These are phyloP conservation scores for Xylaria sp. DNA, from an alignment of 2,329 filamentous ascomycete genomes.

Conservation along the genomic window DNA sequence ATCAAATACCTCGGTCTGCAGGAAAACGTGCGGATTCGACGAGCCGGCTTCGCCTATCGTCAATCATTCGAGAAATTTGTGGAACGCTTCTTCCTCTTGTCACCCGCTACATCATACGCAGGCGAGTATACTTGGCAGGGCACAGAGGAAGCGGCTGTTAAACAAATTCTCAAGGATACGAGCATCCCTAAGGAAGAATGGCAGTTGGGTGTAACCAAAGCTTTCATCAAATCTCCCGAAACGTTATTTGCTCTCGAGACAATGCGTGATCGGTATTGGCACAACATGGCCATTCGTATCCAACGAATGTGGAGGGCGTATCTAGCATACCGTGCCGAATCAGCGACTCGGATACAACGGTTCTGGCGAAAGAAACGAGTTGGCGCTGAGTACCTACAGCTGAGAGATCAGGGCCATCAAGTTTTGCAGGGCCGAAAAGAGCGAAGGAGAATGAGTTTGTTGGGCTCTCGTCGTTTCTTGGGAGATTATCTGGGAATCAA, in stretches of 20 bases:
- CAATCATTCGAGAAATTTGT: slow-evolving; percentile 99
- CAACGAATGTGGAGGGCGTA: slow-evolving; percentile 98
- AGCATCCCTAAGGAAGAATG: slow-evolving; percentile 95
- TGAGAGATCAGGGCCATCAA: slow-evolving; percentile 88
- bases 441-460: slow-evolving; percentile 86
- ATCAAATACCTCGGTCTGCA: slow-evolving; percentile 99
- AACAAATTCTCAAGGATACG: slow-evolving; percentile 94
- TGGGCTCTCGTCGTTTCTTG: slow-evolving; percentile 91
- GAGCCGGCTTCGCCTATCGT: slow-evolving; percentile 95
- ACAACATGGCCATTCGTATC: slow-evolving; percentile 98
- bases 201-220: slow-evolving; percentile 96
- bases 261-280: slow-evolving; percentile 98
- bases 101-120: slow-evolving; percentile 93
- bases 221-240: slow-evolving; percentile 98
- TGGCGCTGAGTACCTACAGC: slow-evolving; percentile 86
- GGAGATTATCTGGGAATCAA: slow-evolving; percentile 94
- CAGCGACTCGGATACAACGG: slow-evolving; percentile 90
- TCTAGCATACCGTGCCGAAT: slow-evolving; percentile 89
- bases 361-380: slow-evolving; percentile 96
- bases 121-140: slow-evolving; percentile 98
- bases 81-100: slow-evolving; percentile 94
- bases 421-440: slow-evolving; percentile 89
- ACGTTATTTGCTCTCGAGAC: slow-evolving; percentile 96
- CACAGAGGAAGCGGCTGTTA: slow-evolving; percentile 85
- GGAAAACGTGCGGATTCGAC: slow-evolving; percentile 96